Percentiles rank a stretch among this genome's conserved stretches.
These are phyloP conservation scores for Asclepias syriaca DNA, from an alignment of 257 asterid species.

Conservation along the genomic window DNA sequence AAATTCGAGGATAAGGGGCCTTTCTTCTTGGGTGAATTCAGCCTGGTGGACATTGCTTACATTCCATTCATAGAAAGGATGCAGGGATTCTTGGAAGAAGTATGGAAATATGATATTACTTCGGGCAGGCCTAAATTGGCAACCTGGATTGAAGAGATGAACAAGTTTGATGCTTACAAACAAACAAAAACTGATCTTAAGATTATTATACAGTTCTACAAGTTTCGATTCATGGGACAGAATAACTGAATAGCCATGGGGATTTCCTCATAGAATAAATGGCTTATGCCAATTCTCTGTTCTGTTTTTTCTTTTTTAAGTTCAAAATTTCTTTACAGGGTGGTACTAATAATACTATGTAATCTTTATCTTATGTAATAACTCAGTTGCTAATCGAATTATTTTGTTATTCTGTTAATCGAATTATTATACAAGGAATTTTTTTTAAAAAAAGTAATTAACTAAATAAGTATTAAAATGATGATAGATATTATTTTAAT, in stretches of 20 bases:
- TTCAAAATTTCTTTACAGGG: too few species aligned
- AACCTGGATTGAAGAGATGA: conserved; percentile 49
- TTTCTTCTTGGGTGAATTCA: conserved; percentile 62
- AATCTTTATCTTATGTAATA: too few species aligned
- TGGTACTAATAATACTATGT: too few species aligned
- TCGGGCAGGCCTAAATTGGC: conserved; percentile 56
- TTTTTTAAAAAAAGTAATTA: too few species aligned
- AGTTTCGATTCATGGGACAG: conserved; percentile 32
- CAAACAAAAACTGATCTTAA: conserved; percentile 52
- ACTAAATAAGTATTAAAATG: too few species aligned
- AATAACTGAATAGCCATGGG: neutral
- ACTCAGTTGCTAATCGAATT: too few species aligned
- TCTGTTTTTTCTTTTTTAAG: too few species aligned
- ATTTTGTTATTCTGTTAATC: too few species aligned
- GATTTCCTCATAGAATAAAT: too few species aligned
- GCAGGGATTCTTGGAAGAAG: conserved; percentile 35
- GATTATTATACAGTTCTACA: conserved; percentile 28
- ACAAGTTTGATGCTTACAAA: conserved; percentile 59
- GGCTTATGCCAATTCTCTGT: too few species aligned
- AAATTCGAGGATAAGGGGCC: conserved; percentile 49
- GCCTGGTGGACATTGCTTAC: conserved; percentile 53
- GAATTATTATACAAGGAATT: too few species aligned
- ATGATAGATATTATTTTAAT: too few species aligned
- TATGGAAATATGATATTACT: conserved; percentile 44
- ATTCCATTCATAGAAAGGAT: conserved; percentile 65